Base-by-base conservation (phyloP, 2,329 filamentous ascomycete species). In the Didymella exigua region DNA sequence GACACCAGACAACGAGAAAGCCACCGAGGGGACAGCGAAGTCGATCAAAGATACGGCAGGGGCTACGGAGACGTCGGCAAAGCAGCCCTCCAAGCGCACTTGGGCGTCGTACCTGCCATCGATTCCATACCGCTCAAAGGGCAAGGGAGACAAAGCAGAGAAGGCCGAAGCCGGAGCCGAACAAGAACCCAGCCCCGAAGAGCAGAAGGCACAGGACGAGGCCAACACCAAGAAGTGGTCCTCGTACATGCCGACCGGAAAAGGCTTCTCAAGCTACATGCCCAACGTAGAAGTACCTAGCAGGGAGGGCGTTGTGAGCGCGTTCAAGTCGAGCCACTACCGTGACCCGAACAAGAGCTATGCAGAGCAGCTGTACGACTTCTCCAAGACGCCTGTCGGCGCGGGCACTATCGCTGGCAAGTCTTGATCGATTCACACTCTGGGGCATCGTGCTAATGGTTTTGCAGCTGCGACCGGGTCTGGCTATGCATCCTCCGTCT, bases 301-400 rank as follows among this genome's bases (percentile, higher is more conserved):
- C 41, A 72, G 72, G 13, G 76, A 79, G 56, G 68, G 66, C 5
- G 74, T 77, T 2, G 68, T 81, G 5, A 79, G 77, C 33, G 72
- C 77, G 6, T 81, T 81, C 60, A 75, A 78, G 47, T 60, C 73
- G 29, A 75, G 72, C 44, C 78, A 81, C 56, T 62, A 76, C 23
- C 73, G 78, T 29, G 78, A 82, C 54, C 76, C 76, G 2, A 77
- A 73, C 47, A 82, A 82, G 62, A 77, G 77, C 38, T 80, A 80
- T 56, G 71, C 79, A 4, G 77, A 81, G 60, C 79, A 82, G 58
- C 66, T 82, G 13, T 77, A 78, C 52, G 78, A 80, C 52, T 81
- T 82, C 56, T 79, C 76, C 0, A 79, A 79, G 60, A 82, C 79
- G 6, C 79, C 79, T 4, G 79, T 82, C 4, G 79, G 79, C 13